Evolutionary conservation across 345 rosid species (phyloP), one percentile per base, ranked within the genome.

Genomic region (Lepidium aucheri): DNA sequence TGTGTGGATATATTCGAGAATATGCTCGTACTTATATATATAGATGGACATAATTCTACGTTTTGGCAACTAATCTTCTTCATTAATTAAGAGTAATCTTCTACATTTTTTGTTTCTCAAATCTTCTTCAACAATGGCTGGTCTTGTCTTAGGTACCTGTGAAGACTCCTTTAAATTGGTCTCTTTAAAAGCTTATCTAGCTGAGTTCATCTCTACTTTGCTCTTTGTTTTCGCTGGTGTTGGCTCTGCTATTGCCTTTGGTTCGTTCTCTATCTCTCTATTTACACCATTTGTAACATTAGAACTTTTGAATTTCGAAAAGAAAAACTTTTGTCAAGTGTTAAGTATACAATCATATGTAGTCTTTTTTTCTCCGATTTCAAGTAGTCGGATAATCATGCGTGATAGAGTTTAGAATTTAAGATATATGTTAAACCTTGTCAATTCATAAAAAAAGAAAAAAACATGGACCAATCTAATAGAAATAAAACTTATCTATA

Each of bases 171-270:
- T 86, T 69, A 84, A 89, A 66, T 64, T 83, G 45, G 83, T 67
- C 43, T 74, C 95, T 40, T 28, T 90, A 52, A 90, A 77, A 63
- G 90, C 95, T 56, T 86, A 90, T 58, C 84, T 90, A 14, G 87
- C 97, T n/a, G 97, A 90, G 82, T 90, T 90, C 61, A 90, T 90
- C 83, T 90, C 95, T n/a, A 90, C 97, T 55, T 67, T 90, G 72
- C 79, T 90, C 88, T 90, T 90, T 47, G 96, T 89, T 68, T 88
- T 88, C 42, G 92, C 92, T 12, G 96, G 96, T 7, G 96, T 89
- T 73, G 95, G 97, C 40, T 90, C 95, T 4, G 92, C 90, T 78
- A 83, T 90, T 8, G 95, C 95, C 74, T 90, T 76, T 52, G 78
- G 97, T 90, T 53, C 72, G 60, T 71, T 40, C 57, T 68, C 65